These are phyloP conservation scores for Daedaleopsis nitida DNA, from an alignment of 768 basidiomycete genomes.

Conservation along the genomic window DNA sequence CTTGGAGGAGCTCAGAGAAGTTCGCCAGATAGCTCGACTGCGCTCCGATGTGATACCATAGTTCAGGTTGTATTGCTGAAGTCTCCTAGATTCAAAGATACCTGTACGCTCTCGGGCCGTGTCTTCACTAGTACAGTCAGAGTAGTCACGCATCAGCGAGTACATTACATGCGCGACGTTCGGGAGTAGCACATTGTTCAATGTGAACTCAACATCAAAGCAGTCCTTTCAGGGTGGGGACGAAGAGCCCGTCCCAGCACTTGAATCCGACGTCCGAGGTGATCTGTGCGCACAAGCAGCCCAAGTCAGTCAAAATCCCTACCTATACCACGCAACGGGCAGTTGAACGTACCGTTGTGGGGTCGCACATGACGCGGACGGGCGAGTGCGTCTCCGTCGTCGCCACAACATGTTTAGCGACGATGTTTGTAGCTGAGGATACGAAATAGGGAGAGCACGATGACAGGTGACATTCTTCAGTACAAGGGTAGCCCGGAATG, in stretches of 20 bases:
- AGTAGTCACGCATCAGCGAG: no score
- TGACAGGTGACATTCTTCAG: background rate
- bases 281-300: slow-evolving; percentile 31
- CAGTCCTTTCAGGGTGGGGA: slow-evolving; percentile 39
- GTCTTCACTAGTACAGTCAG: no score
- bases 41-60: no score
- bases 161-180: no score
- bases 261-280: slow-evolving; percentile 51
- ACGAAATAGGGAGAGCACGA: background rate
- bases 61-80: no score
- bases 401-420: slow-evolving; percentile 50
- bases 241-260: slow-evolving; percentile 49
- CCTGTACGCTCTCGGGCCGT: no score
- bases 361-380: slow-evolving; percentile 57
- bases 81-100: no score
- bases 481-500: background rate
- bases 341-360: slow-evolving; percentile 44
- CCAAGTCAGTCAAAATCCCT: background rate
- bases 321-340: background rate
- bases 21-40: no score
- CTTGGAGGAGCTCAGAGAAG: no score
- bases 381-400: slow-evolving; percentile 45
- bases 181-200: no score
- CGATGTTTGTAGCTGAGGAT: slow-evolving; percentile 46
- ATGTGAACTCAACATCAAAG: background rate